phyloP scores from a whole-genome alignment of 2,329 filamentous ascomycete genomes.

The Cladophialophora immunda region DNA sequence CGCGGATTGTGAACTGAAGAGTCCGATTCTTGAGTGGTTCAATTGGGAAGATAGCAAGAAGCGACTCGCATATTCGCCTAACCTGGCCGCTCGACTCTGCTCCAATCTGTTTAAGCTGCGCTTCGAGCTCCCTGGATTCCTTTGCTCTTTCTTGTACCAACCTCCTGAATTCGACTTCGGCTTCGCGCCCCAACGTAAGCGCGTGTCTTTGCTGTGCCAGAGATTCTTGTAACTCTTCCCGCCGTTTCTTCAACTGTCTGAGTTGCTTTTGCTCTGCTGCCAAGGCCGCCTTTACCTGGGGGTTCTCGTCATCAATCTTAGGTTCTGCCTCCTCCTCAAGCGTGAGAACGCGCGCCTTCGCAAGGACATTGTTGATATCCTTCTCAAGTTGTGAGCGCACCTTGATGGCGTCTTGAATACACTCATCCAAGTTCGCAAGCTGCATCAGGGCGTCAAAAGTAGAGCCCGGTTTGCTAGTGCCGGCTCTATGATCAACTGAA shows the following conservation, averaged over 20 bases:
- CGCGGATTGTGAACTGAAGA: conserved; percentile 84
- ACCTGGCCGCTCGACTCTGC: conserved; percentile 84
- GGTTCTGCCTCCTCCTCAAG: conserved; percentile 51
- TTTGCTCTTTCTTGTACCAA: conserved; percentile 23
- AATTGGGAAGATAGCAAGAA: conserved; percentile 82
- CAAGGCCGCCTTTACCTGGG: conserved; percentile 29
- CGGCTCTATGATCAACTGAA: conserved; percentile 30
- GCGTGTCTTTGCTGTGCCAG: conserved; percentile 44
- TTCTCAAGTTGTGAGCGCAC: conserved; percentile 76
- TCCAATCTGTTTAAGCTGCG: conserved; percentile 43
- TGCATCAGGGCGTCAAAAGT: conserved; percentile 90
- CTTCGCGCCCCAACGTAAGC: conserved; percentile 27
- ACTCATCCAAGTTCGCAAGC: conserved; percentile 85
- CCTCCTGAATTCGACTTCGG: conserved; percentile 11
- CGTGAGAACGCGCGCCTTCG: conserved; percentile 41
- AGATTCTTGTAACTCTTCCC: conserved; percentile 55
- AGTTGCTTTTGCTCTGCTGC: conserved; percentile 39
- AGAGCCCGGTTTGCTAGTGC: conserved; percentile 61
- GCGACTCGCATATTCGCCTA: conserved; percentile 84
- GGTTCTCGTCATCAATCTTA: conserved; percentile 46
- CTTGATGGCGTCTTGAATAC: conserved; percentile 85
- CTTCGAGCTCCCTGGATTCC: conserved; percentile 27
- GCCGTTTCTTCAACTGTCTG: conserved; percentile 43
- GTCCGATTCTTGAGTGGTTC: conserved; percentile 70
- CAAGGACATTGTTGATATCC: conserved; percentile 71